Evolutionary conservation across 176 grass and related monocot species (phyloP), one percentile per base, ranked within the genome.

Genomic region (Ampelocalamus luodianensis): DNA sequence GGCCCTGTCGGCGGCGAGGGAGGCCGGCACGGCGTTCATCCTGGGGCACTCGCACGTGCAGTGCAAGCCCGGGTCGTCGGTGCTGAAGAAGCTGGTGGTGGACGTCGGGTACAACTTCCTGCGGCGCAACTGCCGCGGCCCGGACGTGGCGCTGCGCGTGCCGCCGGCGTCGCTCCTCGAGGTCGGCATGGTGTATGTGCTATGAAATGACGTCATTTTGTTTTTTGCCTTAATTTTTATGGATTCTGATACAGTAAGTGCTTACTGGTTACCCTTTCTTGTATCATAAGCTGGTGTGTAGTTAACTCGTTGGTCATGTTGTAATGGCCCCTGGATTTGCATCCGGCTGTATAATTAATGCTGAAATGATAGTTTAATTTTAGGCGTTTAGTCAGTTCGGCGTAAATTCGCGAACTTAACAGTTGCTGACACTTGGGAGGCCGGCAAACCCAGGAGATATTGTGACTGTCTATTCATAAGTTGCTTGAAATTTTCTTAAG

Each of bases 121-220:
- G 81, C 80, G 88, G 22, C 87, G 93, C 11, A 99, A 99, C 83
- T 96, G 96, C 87, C 88, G 96, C 23, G 93, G 96, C 0, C 83
- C 96, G 0, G 96, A 99, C 49, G 96, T 99, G 5, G 93, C 79
- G 43, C 90, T 99, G 46, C 84, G 90, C 65, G 91, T 99, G 59
- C 96, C 96, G 1, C 93, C 93, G 56, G 93, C 93, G 48, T 99
- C 96, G 61, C 91, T 99, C 46, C 90, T 99, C 4, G 96, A 99
- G 91, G 96, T 99, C 34, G 96, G 96, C 63, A 92, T 99, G 96
- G 96, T 99, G 4, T 99, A 99, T 87, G 96, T 99, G 71, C 85
- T 99, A 32, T 99, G 87, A 98, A 13, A 38, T 27, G 16, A 34
- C 74, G 20, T 14, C 74, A 14, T 14, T 39, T 17, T 17, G 9